A percentile compares a stretch with the other conserved stretches of the same genome.
Evolutionary conservation across 2,329 filamentous ascomycete species (phyloP).

Genomic region (Penicillium sp.): DNA sequence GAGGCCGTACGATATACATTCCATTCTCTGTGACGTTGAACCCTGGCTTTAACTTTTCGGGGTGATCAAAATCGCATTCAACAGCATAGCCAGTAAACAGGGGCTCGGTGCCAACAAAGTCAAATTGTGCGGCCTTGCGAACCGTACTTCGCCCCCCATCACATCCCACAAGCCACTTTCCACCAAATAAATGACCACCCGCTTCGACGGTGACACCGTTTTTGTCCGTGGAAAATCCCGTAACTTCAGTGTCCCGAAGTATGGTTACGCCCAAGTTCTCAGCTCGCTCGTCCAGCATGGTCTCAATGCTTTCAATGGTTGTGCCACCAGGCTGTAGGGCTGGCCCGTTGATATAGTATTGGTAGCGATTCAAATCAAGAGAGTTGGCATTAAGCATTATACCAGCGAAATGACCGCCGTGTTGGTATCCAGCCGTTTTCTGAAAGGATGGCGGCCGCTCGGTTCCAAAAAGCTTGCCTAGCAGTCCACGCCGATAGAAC

Average conservation of each 20-base stretch:
- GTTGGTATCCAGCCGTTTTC: conserved; percentile 22
- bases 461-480: conserved; percentile 24
- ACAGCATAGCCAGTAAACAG: conserved; percentile 34
- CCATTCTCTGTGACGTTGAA: background rate
- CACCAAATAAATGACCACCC: conserved; percentile 18
- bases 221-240: background rate
- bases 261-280: background rate
- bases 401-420: conserved; percentile 30
- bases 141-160: conserved; percentile 41
- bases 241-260: background rate
- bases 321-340: conserved; percentile 9
- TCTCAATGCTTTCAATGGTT: conserved; percentile 1
- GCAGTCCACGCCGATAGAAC: conserved; percentile 37
- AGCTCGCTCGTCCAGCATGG: background rate
- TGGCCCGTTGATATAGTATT: conserved; percentile 1
- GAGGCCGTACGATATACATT: background rate
- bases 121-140: conserved; percentile 33
- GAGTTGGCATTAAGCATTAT: conserved; percentile 20
- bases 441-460: conserved; percentile 9
- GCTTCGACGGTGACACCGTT: background rate
- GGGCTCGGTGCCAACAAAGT: conserved; percentile 34
- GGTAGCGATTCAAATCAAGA: background rate
- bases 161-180: conserved; percentile 40
- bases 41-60: background rate
- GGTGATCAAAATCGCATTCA: conserved; percentile 30